Evolutionary conservation across 495 filamentous ascomycete genomes (phyloP).

Genomic region (Podospora conica): DNA sequence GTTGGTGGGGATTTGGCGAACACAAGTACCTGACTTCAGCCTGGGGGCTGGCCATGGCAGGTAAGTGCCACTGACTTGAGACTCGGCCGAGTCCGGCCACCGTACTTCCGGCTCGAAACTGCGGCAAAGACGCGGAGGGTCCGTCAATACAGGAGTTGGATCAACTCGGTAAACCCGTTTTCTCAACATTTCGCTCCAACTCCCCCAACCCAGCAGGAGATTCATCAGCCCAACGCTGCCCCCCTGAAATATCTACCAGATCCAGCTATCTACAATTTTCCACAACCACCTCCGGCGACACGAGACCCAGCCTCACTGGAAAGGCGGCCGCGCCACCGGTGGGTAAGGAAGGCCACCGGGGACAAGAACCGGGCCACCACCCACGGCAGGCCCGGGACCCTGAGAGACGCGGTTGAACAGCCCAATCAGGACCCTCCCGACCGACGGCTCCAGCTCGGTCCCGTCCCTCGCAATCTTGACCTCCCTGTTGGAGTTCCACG

Average conservation of each 20-base stretch:
- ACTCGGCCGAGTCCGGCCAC: too few relatives aligned
- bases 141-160: too few relatives aligned
- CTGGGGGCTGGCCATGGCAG: too few relatives aligned
- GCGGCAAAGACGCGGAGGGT: too few relatives aligned
- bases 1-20: too few relatives aligned
- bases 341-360: slow-evolving; percentile 4
- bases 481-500: slow-evolving; percentile 93
- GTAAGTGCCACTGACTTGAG: too few relatives aligned
- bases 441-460: slow-evolving; percentile 81
- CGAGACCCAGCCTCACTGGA: neutral
- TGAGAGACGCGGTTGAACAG: slow-evolving; percentile 60
- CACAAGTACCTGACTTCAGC: too few relatives aligned
- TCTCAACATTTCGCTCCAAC: neutral
- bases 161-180: neutral
- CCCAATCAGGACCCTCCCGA: slow-evolving; percentile 70
- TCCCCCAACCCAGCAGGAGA: neutral
- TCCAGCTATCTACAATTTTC: neutral
- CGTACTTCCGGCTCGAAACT: too few relatives aligned
- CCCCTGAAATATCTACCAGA: neutral
- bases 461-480: slow-evolving; percentile 96
- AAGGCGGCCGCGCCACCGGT: neutral
- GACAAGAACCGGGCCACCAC: slow-evolving; percentile 12
- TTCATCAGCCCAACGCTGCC: neutral
- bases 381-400: slow-evolving; percentile 35
- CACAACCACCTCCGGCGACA: neutral